A percentile compares a stretch with the other conserved stretches of the same genome.
Evolutionary conservation across 805 yeast genomes (phyloP).

Genomic region (Candida bentonensis): DNA sequence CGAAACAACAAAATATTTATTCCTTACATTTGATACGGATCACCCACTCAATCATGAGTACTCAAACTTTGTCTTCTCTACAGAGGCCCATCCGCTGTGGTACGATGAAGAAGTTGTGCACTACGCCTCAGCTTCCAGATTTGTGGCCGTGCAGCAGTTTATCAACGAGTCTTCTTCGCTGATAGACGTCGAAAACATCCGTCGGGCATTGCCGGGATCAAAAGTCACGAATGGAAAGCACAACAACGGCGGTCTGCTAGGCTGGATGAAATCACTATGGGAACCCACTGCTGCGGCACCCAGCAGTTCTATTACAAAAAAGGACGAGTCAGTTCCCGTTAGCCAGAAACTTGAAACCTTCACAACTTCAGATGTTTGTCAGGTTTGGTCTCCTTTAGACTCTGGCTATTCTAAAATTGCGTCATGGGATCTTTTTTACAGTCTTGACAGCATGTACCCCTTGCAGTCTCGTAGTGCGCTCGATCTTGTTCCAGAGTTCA

Average conservation of each 20-base stretch:
- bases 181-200: background rate
- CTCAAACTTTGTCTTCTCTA: slow-evolving; percentile 44
- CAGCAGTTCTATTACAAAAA: background rate
- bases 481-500: slow-evolving; percentile 6
- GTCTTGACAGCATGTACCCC: slow-evolving; percentile 12
- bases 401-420: slow-evolving; percentile 24
- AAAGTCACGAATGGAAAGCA: background rate
- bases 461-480: background rate
- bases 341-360: background rate
- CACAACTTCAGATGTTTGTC: background rate
- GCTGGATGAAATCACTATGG: background rate
- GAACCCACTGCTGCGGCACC: background rate
- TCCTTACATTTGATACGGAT: slow-evolving; percentile 58
- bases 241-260: background rate
- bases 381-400: slow-evolving; percentile 29
- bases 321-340: background rate
- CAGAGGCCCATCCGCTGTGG: slow-evolving; percentile 93
- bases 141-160: slow-evolving; percentile 4
- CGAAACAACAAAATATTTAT: slow-evolving; percentile 76
- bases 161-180: background rate
- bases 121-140: slow-evolving; percentile 10
- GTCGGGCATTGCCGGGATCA: background rate
- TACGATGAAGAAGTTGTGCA: slow-evolving; percentile 26
- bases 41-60: slow-evolving; percentile 34
- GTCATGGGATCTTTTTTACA: slow-evolving; percentile 21